Conservation (phyloP, 495 filamentous ascomycete species). For the Talaromyces ruber region DNA sequence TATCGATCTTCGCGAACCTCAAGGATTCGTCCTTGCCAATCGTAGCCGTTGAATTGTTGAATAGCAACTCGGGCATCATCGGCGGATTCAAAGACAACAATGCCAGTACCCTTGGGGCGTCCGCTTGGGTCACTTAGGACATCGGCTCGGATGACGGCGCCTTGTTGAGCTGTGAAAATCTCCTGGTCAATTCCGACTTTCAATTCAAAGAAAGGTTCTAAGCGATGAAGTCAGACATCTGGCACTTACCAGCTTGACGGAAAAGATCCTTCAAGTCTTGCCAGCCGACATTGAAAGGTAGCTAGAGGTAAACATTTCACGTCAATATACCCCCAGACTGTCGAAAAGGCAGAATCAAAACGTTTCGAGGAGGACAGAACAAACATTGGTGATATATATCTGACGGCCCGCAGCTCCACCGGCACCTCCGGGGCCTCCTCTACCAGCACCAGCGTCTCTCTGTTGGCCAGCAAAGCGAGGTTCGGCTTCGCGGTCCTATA, state of each 20-base stretch:
- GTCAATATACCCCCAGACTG: neutral
- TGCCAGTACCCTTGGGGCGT: conserved; percentile 88
- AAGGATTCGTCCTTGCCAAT: conserved; percentile 90
- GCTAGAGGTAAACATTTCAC: conserved; percentile 49
- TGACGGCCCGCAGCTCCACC: conserved; percentile 60
- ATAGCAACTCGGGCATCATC: conserved; percentile 96
- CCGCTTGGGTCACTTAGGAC: conserved; percentile 89
- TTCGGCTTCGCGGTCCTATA: conserved; percentile 87
- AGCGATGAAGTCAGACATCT: conserved; percentile 1
- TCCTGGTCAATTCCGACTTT: conserved; percentile 24
- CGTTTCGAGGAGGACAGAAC: conserved; percentile 37
- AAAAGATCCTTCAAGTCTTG: conserved; percentile 99
- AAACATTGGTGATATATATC: conserved; percentile 96
- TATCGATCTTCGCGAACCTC: conserved; percentile 97
- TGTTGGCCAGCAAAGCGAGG: conserved; percentile 81
- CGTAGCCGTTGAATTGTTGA: conserved; percentile 94
- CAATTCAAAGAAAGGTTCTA: neutral
- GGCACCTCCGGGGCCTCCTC: conserved; percentile 36
- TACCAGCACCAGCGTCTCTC: conserved; percentile 38
- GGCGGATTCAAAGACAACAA: conserved; percentile 89
- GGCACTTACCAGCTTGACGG: conserved; percentile 85
- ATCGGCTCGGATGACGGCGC: conserved; percentile 88
- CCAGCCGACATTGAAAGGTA: conserved; percentile 97
- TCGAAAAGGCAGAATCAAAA: conserved; percentile 13
- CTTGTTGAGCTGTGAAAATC: conserved; percentile 50